Evolutionary conservation across 2,329 filamentous ascomycete genomes (phyloP), one percentile per base, ranked within the genome.

Genomic region (Bimuria novae-zelandiae): DNA sequence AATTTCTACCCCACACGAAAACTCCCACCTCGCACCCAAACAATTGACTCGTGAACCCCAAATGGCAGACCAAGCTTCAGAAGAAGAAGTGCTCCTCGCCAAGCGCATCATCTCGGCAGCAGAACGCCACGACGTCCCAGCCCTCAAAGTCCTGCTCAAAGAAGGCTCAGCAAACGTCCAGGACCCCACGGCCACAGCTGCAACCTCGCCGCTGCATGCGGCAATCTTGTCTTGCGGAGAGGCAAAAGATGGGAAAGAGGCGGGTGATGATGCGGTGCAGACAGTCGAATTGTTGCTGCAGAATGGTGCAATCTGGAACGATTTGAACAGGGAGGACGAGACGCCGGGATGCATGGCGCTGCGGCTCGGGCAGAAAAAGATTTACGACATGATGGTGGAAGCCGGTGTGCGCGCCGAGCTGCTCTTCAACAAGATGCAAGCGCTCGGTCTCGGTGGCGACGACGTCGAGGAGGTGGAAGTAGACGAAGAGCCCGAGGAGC

Each of bases 301-400:
- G 42, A 73, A 74, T 51, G 71, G 71, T n/a, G 70, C 69, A 16
- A 72, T 74, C 49, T 74, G 70, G 71, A 74, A 74, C 46, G 71
- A 73, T 46, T 52, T 73, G 51, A 72, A 73, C 57, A 68, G 66
- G 43, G 64, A 72, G 27, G 71, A 72, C 36, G 71, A 74, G n/a
- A 73, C 71, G 12, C 71, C 70, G 8, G 71, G 71, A 55, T 74
- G 70, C 48, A 68, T 74, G 43, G 71, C 70, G 4, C 62, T 71
- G 10, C 57, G 64, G 8, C 51, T 70, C 7, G 69, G 64, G 16
- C 69, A 72, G 42, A 66, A 67, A 49, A 65, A 68, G 53, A 64
- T 73, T 22, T 74, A 74, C 57, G 61, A 71, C 1, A 62, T 69
- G 16, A 70, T 73, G 68, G 70, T 74, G 3, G 69, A 72, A 42